Evolutionary conservation across 768 basidiomycete genomes (phyloP).

Genomic region (Collybiopsis confluens): DNA sequence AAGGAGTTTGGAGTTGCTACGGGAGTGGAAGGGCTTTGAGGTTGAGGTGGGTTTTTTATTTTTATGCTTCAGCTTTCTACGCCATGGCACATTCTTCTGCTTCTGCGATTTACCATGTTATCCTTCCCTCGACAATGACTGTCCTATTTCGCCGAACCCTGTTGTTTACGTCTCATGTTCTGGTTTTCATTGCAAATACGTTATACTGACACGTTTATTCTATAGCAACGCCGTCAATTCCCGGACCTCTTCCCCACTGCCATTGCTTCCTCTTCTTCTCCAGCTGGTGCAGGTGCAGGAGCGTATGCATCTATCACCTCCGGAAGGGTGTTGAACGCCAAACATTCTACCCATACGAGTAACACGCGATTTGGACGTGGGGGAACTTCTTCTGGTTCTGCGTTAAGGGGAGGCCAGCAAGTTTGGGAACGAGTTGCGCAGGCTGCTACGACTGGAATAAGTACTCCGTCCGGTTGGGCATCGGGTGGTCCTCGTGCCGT

Average conservation of each 20-base stretch:
- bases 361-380: no score
- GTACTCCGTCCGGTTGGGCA: conserved; percentile 25
- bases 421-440: conserved; percentile 87
- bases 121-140: no score
- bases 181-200: no score
- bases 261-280: conserved; percentile 33
- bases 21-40: conserved; percentile 80
- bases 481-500: no score
- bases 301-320: conserved; percentile 78
- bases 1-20: conserved; percentile 71
- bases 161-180: no score
- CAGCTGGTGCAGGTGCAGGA: neutral
- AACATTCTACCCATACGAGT: conserved; percentile 63
- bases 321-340: conserved; percentile 81
- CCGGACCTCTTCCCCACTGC: conserved; percentile 66
- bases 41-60: conserved; percentile 41
- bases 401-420: conserved; percentile 52
- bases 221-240: conserved; percentile 79
- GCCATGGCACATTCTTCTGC: no score
- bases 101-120: no score
- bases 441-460: conserved; percentile 48
- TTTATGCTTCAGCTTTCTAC: no score
- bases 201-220: neutral
- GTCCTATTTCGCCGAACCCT: no score
- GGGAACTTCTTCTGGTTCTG: conserved; percentile 17